Percentiles rank a stretch among this genome's conserved stretches.
phyloP scores from a whole-genome alignment of 805 yeast genomes.

The Candida krabiensis region DNA sequence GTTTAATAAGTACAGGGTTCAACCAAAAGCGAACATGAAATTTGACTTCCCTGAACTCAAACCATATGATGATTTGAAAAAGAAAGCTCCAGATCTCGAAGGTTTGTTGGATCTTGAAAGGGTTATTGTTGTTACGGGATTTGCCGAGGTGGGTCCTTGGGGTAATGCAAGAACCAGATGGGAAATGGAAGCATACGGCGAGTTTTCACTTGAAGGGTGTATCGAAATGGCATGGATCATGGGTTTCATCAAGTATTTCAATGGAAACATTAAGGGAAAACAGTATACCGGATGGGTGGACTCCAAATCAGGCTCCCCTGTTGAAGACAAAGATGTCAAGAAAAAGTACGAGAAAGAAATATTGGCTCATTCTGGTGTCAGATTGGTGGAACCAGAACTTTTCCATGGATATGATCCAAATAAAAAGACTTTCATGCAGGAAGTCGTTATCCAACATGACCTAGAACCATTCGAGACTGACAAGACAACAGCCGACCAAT shows the following conservation, averaged over 20 bases:
- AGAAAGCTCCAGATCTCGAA: conserved; percentile 70
- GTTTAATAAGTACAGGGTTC: conserved; percentile 70
- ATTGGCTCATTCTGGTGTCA: conserved; percentile 92
- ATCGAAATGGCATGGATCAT: conserved; percentile 99
- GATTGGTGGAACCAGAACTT: conserved; percentile 94
- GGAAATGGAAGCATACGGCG: conserved; percentile 98
- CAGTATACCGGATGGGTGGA: conserved; percentile 98
- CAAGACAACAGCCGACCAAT: conserved; percentile 92
- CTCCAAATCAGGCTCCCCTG: conserved; percentile 87
- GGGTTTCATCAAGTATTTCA: conserved; percentile 95
- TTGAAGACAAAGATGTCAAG: conserved; percentile 93
- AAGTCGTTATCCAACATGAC: conserved; percentile 94
- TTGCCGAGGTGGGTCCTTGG: conserved; percentile 99
- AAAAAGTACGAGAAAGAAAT: conserved; percentile 85
- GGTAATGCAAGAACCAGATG: conserved; percentile 99
- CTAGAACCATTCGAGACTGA: conserved; percentile 94
- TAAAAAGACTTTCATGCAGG: conserved; percentile 91
- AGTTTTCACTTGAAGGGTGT: conserved; percentile 95
- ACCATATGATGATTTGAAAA: conserved; percentile 69
- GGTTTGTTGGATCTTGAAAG: conserved; percentile 91
- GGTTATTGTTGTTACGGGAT: conserved; percentile 95
- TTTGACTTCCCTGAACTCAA: conserved; percentile 90
- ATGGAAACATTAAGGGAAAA: conserved; percentile 84
- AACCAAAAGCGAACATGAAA: conserved; percentile 94
- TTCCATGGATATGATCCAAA: conserved; percentile 93